These are phyloP conservation scores for Albugo laibachii DNA, from an alignment of 352 stramenopile species.

Conservation along the genomic window DNA sequence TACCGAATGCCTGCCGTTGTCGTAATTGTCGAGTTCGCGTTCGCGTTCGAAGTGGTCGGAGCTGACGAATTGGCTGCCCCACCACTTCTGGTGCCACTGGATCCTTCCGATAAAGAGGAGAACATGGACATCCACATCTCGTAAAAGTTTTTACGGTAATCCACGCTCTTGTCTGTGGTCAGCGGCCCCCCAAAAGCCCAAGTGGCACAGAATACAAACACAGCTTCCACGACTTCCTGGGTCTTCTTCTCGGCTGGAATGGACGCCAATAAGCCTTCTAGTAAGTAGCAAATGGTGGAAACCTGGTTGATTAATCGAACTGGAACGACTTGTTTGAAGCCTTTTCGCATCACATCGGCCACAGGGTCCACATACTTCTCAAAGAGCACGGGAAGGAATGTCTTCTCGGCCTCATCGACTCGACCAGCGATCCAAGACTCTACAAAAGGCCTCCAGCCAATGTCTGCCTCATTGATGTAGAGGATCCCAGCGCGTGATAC, in stretches of 20 bases:
- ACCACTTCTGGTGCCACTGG: too few relatives aligned
- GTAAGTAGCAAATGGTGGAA: slow-evolving; percentile 89
- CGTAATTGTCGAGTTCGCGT: too few relatives aligned
- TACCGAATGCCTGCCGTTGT: slow-evolving; percentile 69
- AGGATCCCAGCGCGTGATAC: slow-evolving; percentile 78
- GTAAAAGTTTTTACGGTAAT: slow-evolving; percentile 82
- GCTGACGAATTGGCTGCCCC: too few relatives aligned
- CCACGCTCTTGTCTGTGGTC: slow-evolving; percentile 82
- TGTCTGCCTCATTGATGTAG: slow-evolving; percentile 77
- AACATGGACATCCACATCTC: slow-evolving; percentile 67
- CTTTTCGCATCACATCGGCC: slow-evolving; percentile 85
- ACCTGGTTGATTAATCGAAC: slow-evolving; percentile 92
- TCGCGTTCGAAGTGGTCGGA: too few relatives aligned
- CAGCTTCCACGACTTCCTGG: slow-evolving; percentile 83
- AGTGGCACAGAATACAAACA: slow-evolving; percentile 92
- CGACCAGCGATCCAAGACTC: slow-evolving; percentile 89
- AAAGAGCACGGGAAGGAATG: slow-evolving; percentile 85
- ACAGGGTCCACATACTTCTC: slow-evolving; percentile 92
- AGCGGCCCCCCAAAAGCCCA: slow-evolving; percentile 94
- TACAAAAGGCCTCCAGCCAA: slow-evolving; percentile 92
- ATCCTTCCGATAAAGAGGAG: not conserved
- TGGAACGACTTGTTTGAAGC: slow-evolving; percentile 89
- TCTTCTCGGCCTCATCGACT: slow-evolving; percentile 81
- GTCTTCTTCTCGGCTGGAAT: slow-evolving; percentile 82
- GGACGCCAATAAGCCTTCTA: slow-evolving; percentile 82